Percentiles rank a stretch among this genome's conserved stretches.
Evolutionary conservation across 371 early-diverging fungal species (phyloP).

Genomic region (Saksenaea vasiformis): DNA sequence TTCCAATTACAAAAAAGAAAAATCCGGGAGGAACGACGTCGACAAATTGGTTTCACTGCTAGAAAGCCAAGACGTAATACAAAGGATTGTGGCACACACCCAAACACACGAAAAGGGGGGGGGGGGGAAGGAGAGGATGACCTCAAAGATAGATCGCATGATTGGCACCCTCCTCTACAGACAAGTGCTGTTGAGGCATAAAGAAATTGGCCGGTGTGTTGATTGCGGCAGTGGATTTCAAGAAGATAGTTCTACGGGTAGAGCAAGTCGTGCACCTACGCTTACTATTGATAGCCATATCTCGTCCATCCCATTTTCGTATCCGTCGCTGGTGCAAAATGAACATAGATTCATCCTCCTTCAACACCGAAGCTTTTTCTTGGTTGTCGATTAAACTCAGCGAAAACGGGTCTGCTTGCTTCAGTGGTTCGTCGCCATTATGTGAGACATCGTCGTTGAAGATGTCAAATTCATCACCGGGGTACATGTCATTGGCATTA

Average conservation of each 20-base stretch:
- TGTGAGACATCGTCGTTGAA: background rate
- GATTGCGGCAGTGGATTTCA: background rate
- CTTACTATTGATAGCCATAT: background rate
- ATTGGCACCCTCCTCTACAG: background rate
- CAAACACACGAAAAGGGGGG: background rate
- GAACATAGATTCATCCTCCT: background rate
- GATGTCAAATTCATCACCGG: conserved; percentile 9
- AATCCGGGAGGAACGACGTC: background rate
- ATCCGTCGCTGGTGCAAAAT: background rate
- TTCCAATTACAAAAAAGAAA: too few relatives aligned
- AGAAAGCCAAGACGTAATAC: conserved; percentile 1
- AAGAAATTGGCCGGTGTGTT: conserved; percentile 1
- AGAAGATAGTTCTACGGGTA: background rate
- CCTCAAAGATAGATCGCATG: background rate
- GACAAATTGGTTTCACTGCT: background rate
- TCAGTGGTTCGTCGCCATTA: background rate
- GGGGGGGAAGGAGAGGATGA: background rate
- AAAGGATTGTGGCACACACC: background rate
- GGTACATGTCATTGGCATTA: conserved; percentile 8
- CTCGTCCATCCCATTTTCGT: conserved; percentile 2
- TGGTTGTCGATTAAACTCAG: background rate
- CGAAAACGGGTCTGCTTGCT: background rate
- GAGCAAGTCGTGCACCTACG: background rate
- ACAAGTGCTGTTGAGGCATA: background rate
- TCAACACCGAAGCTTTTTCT: background rate